Evolutionary conservation across 441 rosid species (phyloP).

Genomic region (Croton setiger): DNA sequence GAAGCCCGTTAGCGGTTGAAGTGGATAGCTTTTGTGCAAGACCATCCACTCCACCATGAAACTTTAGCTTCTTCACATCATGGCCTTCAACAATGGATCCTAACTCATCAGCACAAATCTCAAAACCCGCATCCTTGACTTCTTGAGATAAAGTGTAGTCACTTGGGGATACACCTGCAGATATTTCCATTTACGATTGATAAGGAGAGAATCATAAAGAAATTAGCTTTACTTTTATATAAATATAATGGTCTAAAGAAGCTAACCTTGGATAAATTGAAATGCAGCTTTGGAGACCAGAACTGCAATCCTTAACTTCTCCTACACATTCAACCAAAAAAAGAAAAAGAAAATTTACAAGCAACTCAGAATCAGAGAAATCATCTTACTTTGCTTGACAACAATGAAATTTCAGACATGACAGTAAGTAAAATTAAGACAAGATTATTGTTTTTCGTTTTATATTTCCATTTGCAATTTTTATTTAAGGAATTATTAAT

Average conservation of each 20-base stretch:
- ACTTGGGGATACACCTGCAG: slow-evolving; percentile 59
- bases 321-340: slow-evolving; percentile 36
- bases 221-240: neutral
- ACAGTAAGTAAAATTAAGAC: no score
- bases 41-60: slow-evolving; percentile 74
- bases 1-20: slow-evolving; percentile 50
- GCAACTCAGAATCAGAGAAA: neutral
- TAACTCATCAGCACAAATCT: slow-evolving; percentile 73
- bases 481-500: no score
- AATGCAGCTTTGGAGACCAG: slow-evolving; percentile 89
- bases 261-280: slow-evolving; percentile 67
- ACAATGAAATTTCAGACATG: neutral
- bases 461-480: no score
- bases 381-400: neutral
- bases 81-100: slow-evolving; percentile 82
- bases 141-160: slow-evolving; percentile 71
- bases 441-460: neutral
- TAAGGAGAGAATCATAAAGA: neutral
- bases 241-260: slow-evolving; percentile 4
- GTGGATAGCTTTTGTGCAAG: slow-evolving; percentile 64
- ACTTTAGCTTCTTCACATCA: slow-evolving; percentile 63
- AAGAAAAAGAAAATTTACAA: slow-evolving; percentile 4
- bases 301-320: slow-evolving; percentile 76
- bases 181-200: slow-evolving; percentile 1
- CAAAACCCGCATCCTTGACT: slow-evolving; percentile 76